Evolutionary conservation across 495 filamentous ascomycete species (phyloP).

Genomic region (Hyaloscypha hepaticicola): DNA sequence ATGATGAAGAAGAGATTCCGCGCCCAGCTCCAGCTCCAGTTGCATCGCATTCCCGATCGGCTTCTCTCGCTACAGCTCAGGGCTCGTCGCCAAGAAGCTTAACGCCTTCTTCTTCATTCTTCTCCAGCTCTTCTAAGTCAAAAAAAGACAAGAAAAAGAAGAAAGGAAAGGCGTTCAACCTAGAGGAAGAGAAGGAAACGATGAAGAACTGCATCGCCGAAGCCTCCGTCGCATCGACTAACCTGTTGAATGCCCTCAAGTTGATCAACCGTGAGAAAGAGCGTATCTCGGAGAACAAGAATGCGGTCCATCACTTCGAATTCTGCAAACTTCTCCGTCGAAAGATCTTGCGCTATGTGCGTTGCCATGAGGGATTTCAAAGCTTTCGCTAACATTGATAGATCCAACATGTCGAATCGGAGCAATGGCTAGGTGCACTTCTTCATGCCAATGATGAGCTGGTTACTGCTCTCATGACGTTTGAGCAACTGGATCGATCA

Average conservation of each 20-base stretch:
- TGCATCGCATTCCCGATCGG: conserved; percentile 11
- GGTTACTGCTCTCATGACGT: conserved; percentile 89
- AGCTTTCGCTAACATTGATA: conserved; percentile 24
- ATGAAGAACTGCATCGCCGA: conserved; percentile 83
- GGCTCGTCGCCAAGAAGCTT: conserved; percentile 33
- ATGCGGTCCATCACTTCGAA: conserved; percentile 77
- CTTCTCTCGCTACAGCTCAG: conserved; percentile 26
- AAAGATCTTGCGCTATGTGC: conserved; percentile 79
- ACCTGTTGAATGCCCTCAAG: conserved; percentile 84
- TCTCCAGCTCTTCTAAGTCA: conserved; percentile 26
- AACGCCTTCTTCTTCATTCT: conserved; percentile 26
- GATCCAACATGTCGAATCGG: conserved; percentile 81
- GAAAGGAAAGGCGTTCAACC: conserved; percentile 57
- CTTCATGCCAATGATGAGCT: conserved; percentile 84
- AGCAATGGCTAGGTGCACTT: conserved; percentile 75
- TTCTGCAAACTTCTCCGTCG: conserved; percentile 79
- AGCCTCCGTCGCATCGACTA: conserved; percentile 83
- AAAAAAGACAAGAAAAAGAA: conserved; percentile 41
- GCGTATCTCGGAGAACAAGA: conserved; percentile 79
- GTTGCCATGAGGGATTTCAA: conserved; percentile 11
- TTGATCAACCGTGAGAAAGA: conserved; percentile 88
- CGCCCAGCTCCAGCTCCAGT: conserved; percentile 12
- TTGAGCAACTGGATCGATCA: conserved; percentile 91
- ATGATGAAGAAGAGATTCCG: conserved; percentile 55
- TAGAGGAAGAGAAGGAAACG: conserved; percentile 82